Conservation (phyloP, 176 grass and related monocot genomes). For the Carex littledalei region DNA sequence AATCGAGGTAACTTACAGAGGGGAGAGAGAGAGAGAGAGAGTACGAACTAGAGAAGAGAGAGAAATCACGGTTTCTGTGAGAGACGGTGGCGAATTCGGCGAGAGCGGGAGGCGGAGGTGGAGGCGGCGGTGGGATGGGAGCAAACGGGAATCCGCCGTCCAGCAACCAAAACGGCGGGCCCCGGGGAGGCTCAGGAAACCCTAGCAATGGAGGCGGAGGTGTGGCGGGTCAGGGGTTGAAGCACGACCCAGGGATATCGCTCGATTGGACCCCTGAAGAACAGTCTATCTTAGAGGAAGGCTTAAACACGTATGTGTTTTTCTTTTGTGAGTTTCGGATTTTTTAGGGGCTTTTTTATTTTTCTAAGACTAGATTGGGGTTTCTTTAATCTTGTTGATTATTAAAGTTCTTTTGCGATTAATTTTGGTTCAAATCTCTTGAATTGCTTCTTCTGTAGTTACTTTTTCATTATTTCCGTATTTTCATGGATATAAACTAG, state of each 20-base stretch:
- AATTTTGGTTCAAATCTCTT: neutral
- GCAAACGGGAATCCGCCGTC: constrained; percentile 66
- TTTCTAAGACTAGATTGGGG: neutral
- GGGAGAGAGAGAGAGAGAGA: neutral
- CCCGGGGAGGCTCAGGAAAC: constrained; percentile 37
- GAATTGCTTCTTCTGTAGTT: neutral
- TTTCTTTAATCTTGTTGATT: neutral
- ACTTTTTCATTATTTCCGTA: neutral
- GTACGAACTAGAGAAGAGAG: neutral
- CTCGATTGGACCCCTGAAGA: constrained; percentile 75
- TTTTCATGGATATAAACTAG: neutral
- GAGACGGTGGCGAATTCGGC: constrained; percentile 26
- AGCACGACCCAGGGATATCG: constrained; percentile 78
- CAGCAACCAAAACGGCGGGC: constrained; percentile 30
- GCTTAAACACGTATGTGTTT: constrained; percentile 58
- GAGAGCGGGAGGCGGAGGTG: constrained; percentile 17
- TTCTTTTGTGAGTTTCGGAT: constrained; percentile 7
- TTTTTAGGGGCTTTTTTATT: neutral
- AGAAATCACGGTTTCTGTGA: neutral
- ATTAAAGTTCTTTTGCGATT: neutral
- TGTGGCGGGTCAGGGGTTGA: constrained; percentile 37
- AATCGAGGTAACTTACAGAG: constrained; percentile 17
- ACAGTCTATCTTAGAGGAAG: constrained; percentile 63
- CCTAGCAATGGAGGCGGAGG: constrained; percentile 52
- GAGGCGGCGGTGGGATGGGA: constrained; percentile 36